Percentiles rank a stretch among this genome's conserved stretches.
Conservation (phyloP, 345 rosid species). For the Gossypium australe region DNA sequence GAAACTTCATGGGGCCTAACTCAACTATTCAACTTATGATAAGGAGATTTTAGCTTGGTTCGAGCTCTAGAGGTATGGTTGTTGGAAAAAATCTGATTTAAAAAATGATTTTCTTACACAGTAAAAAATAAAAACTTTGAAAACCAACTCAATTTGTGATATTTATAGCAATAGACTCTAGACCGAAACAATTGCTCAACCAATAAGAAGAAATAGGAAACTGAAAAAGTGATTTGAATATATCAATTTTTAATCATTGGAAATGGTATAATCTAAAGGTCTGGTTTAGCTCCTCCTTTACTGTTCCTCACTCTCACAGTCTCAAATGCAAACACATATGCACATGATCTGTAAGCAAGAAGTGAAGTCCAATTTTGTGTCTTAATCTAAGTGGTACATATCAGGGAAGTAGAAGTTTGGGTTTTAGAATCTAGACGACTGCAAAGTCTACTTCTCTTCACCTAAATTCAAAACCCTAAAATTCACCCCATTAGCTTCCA, state of each 20-base stretch:
- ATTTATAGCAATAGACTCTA: too few species aligned
- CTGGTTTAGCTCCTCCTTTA: too few species aligned
- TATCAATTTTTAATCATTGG: not conserved
- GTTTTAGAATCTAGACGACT: not conserved
- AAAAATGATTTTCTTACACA: too few species aligned
- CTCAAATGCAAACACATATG: not conserved
- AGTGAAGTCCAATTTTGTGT: not conserved
- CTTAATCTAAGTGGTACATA: not conserved
- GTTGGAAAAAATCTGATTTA: too few species aligned
- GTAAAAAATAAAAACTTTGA: too few species aligned
- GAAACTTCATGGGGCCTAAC: too few species aligned
- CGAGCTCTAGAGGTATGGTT: too few species aligned
- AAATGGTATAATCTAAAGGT: not conserved
- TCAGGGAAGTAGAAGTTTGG: not conserved
- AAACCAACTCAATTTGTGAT: too few species aligned
- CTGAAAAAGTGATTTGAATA: not conserved
- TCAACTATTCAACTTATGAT: too few species aligned
- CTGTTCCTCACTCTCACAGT: not conserved
- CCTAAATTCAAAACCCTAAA: slow-evolving; percentile 2
- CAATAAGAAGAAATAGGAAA: too few species aligned
- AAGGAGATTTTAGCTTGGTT: too few species aligned
- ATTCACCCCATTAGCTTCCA: not conserved
- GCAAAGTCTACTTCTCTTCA: not conserved
- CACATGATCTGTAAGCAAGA: not conserved
- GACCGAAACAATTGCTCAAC: too few species aligned